These are phyloP conservation scores for Erucastrum elatum DNA, from an alignment of 345 rosid species.

Conservation along the genomic window DNA sequence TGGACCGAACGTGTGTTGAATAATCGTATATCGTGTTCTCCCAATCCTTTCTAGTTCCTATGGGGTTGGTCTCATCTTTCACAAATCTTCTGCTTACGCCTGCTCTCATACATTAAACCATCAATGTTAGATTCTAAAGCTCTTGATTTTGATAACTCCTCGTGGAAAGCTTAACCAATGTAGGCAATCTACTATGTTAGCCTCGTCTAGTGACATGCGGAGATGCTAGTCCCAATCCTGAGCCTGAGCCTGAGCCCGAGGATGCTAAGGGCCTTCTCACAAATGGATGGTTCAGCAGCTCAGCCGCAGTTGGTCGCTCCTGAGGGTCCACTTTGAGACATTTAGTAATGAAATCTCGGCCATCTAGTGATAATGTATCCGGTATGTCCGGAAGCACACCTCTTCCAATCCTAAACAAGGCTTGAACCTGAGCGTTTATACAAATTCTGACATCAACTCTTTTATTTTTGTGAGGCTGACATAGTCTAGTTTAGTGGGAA, in stretches of 20 bases:
- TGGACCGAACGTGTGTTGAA: slow-evolving; percentile 7
- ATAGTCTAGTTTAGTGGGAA: not conserved
- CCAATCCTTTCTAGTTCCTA: not conserved
- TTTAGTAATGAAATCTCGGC: slow-evolving; percentile 59
- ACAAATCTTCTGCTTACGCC: slow-evolving; percentile 5
- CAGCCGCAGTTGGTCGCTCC: slow-evolving; percentile 70
- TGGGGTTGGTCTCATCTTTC: slow-evolving; percentile 8
- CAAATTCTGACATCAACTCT: no score
- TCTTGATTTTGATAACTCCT: not conserved
- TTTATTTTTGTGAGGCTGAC: not conserved
- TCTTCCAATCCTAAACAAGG: slow-evolving; percentile 61
- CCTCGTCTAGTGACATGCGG: slow-evolving; percentile 3
- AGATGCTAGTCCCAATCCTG: slow-evolving; percentile 6
- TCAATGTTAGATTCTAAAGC: slow-evolving; percentile 10
- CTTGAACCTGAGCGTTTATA: slow-evolving; percentile 46
- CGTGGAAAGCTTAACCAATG: slow-evolving; percentile 4
- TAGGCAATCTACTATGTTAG: slow-evolving; percentile 4
- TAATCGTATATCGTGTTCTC: slow-evolving; percentile 13
- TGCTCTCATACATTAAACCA: not conserved
- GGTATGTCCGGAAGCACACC: slow-evolving; percentile 72
- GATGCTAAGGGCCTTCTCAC: slow-evolving; percentile 49
- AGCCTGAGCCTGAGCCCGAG: slow-evolving; percentile 5
- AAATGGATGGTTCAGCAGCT: slow-evolving; percentile 74
- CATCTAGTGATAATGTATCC: slow-evolving; percentile 57
- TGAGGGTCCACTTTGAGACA: slow-evolving; percentile 68